A percentile compares a stretch with the other conserved stretches of the same genome.
phyloP scores from a whole-genome alignment of 345 rosid genomes.

The Excoecaria agallocha region DNA sequence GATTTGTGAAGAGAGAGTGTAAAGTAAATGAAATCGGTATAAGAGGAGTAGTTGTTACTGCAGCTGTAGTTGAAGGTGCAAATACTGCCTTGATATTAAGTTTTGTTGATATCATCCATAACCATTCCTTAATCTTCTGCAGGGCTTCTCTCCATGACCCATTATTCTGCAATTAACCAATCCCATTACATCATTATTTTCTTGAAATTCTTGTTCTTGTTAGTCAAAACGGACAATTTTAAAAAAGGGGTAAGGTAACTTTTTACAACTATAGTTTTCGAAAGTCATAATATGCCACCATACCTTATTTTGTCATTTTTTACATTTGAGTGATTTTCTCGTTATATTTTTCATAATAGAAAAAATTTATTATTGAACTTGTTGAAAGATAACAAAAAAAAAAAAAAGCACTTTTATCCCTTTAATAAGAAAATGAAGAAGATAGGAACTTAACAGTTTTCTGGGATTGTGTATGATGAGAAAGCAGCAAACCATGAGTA shows the following conservation, averaged over 20 bases:
- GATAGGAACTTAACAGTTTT: neutral
- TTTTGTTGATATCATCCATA: conserved; percentile 11
- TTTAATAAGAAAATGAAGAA: too few species aligned
- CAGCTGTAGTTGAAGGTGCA: conserved; percentile 46
- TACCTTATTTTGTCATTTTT: too few species aligned
- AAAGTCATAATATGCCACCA: too few species aligned
- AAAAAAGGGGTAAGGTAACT: too few species aligned
- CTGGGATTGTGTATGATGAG: neutral
- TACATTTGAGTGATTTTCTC: too few species aligned
- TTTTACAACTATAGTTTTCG: too few species aligned
- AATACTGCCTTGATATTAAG: conserved; percentile 29
- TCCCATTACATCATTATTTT: neutral
- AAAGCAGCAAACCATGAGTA: neutral
- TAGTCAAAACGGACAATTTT: too few species aligned
- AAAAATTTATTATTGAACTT: too few species aligned
- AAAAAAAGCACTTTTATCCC: too few species aligned
- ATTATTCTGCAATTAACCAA: neutral
- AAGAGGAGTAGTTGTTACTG: conserved; percentile 21
- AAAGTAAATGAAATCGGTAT: neutral
- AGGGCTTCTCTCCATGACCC: neutral
- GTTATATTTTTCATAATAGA: too few species aligned
- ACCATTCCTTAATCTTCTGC: conserved; percentile 16
- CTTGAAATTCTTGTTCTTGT: too few species aligned
- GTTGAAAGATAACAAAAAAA: too few species aligned
- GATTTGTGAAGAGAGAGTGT: neutral